Evolutionary conservation across 139 green algal species (phyloP), one percentile per base, ranked within the genome.

Genomic region (Diplosphaera chodatii): DNA sequence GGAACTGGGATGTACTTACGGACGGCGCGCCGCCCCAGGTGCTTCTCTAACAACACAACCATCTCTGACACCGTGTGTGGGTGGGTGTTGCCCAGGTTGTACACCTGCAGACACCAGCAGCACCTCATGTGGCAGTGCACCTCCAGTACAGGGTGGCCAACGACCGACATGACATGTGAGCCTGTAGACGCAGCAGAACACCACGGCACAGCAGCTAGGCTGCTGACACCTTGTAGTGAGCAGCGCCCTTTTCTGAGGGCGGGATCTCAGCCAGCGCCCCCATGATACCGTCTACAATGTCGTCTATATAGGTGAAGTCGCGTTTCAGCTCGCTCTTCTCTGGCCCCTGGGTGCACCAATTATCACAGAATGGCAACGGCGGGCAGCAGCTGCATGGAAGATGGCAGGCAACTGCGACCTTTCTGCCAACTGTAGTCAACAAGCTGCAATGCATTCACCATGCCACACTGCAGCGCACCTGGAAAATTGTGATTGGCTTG

Each of bases 291-390:
- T 56, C 63, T 20, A 93, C 87, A 29, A 94, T 84, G 77, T 95
- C 89, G 40, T 86, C 87, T 48, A 95, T 86, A 78, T 86, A 95
- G 1, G 89, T 95, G 74, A 95, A 95, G 74, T 95, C 89, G 20
- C 89, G 71, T 6, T 74, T 67, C 1, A 90, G 66, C 75, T 87
- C 78, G 16, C 34, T 76, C 27, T 32, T 32, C 31, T 81, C 72
- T 18, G 71, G 77, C 18, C 71, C 68, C 65, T 73, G 48, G n/a
- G n/a, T n/a, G n/a, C n/a, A n/a, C n/a, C n/a, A n/a, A n/a, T n/a
- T n/a, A n/a, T n/a, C 48, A 59, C n/a, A 59, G 48, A 10, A 59
- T 27, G 13, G 25, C 13, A 25, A n/a, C n/a, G n/a, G n/a, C n/a
- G n/a, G n/a, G n/a, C n/a, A n/a, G n/a, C n/a, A n/a, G n/a, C n/a